Percentiles rank a stretch among this genome's conserved stretches.
phyloP scores from a whole-genome alignment of 2,329 filamentous ascomycete species.

The Didymellaceae sp. region DNA sequence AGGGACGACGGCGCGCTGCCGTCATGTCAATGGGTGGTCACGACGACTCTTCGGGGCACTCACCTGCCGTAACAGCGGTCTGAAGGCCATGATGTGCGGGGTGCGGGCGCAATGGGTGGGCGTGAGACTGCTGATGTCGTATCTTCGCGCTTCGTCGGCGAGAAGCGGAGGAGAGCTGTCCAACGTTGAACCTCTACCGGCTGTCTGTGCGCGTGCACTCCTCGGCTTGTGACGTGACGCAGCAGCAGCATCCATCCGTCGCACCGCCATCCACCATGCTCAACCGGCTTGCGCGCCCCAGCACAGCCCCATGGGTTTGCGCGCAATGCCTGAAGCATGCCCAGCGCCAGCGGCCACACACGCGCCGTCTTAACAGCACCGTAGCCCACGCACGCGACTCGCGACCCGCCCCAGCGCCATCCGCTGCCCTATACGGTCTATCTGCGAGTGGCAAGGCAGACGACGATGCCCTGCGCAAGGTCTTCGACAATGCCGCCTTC shows the following conservation, averaged over 20 bases:
- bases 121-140: slow-evolving; percentile 29
- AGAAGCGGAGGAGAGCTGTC: slow-evolving; percentile 2
- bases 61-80: slow-evolving; percentile 61
- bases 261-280: slow-evolving; percentile 44
- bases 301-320: slow-evolving; percentile 63
- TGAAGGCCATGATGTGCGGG: slow-evolving; percentile 58
- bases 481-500: slow-evolving; percentile 79
- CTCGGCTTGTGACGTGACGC: slow-evolving; percentile 27
- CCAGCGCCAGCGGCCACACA: slow-evolving; percentile 21
- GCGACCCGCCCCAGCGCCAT: slow-evolving; percentile 28
- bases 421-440: slow-evolving; percentile 45
- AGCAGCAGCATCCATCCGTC: background rate
- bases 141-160: slow-evolving; percentile 17
- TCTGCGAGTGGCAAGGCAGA: slow-evolving; percentile 62
- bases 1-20: slow-evolving; percentile 58
- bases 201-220: slow-evolving; percentile 5
- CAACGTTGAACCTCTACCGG: background rate
- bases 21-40: slow-evolving; percentile 16
- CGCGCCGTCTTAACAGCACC: slow-evolving; percentile 49
- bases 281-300: slow-evolving; percentile 44
- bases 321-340: slow-evolving; percentile 59
- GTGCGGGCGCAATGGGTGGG: slow-evolving; percentile 44
- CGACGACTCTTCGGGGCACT: slow-evolving; percentile 22
- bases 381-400: slow-evolving; percentile 45
- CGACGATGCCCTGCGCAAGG: slow-evolving; percentile 75